A percentile compares a stretch with the other conserved stretches of the same genome.
These are phyloP conservation scores for Pilatotrama ljubarskyi DNA, from an alignment of 768 basidiomycete species.

Conservation along the genomic window DNA sequence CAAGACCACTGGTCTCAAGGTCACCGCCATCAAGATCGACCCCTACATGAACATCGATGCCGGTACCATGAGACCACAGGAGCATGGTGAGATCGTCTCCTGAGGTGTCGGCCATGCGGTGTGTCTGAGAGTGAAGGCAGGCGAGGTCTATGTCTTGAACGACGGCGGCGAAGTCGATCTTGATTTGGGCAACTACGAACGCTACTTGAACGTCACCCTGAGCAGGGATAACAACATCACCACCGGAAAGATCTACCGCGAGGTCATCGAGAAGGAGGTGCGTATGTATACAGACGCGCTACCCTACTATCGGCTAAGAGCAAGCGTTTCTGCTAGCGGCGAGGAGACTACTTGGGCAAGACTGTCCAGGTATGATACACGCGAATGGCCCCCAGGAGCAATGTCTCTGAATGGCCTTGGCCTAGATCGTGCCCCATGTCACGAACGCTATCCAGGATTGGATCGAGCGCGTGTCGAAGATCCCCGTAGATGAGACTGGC, in stretches of 20 bases:
- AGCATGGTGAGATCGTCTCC: slow-evolving; percentile 72
- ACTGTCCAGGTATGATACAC: slow-evolving; percentile 78
- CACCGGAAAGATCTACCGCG: slow-evolving; percentile 95
- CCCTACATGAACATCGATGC: slow-evolving; percentile 99
- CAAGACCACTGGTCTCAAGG: slow-evolving; percentile 93
- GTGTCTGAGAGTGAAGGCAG: slow-evolving; percentile 38
- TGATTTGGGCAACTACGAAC: slow-evolving; percentile 97
- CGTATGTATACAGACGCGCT: not conserved
- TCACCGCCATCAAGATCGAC: slow-evolving; percentile 99
- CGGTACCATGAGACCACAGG: slow-evolving; percentile 97
- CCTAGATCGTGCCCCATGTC: slow-evolving; percentile 90
- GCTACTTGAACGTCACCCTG: slow-evolving; percentile 93
- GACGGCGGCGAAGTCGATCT: slow-evolving; percentile 98
- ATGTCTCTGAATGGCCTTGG: not conserved
- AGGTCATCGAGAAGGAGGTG: slow-evolving; percentile 98
- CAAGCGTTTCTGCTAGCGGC: slow-evolving; percentile 45
- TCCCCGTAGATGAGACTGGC: slow-evolving; percentile 92
- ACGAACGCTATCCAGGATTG: slow-evolving; percentile 98
- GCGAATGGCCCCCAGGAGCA: not conserved
- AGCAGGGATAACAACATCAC: slow-evolving; percentile 97
- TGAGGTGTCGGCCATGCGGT: not conserved
- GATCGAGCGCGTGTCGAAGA: slow-evolving; percentile 92
- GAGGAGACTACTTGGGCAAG: slow-evolving; percentile 91
- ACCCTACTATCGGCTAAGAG: slow-evolving; percentile 6
- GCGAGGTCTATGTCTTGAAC: slow-evolving; percentile 97